A percentile compares a stretch with the other conserved stretches of the same genome.
Evolutionary conservation across 2,329 filamentous ascomycete species (phyloP).

Genomic region (Aspergillus sp.): DNA sequence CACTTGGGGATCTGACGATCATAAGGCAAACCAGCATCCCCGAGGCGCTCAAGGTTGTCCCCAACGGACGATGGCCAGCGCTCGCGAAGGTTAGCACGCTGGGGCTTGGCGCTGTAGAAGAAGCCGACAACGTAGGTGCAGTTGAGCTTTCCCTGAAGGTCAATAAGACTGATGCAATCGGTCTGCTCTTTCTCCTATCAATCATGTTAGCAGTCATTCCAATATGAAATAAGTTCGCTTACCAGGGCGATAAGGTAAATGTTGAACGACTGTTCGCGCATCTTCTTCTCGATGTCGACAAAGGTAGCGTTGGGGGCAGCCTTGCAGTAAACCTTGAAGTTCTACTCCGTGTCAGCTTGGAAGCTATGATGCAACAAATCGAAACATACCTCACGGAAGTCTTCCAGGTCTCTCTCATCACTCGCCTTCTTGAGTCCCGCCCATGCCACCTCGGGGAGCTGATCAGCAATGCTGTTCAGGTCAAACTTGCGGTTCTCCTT

Average conservation of each 20-base stretch:
- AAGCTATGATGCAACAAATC: too few species aligned
- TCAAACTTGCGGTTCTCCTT: slow-evolving; percentile 47
- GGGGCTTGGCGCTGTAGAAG: slow-evolving; percentile 48
- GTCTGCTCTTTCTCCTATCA: slow-evolving; percentile 41
- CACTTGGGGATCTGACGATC: slow-evolving; percentile 54
- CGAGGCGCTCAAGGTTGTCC: slow-evolving; percentile 53
- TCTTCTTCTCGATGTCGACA: slow-evolving; percentile 50
- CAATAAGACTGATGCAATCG: slow-evolving; percentile 50
- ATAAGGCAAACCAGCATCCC: slow-evolving; percentile 51
- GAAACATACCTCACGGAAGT: slow-evolving; percentile 47
- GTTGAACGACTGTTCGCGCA: slow-evolving; percentile 49
- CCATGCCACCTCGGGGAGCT: slow-evolving; percentile 53
- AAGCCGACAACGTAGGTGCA: slow-evolving; percentile 53
- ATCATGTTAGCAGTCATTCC: neutral
- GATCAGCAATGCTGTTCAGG: slow-evolving; percentile 45
- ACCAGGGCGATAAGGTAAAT: slow-evolving; percentile 55
- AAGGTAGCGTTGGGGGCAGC: slow-evolving; percentile 47
- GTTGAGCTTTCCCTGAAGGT: slow-evolving; percentile 53
- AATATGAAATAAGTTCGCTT: slow-evolving; percentile 6
- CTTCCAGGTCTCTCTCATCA: slow-evolving; percentile 49
- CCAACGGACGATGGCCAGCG: slow-evolving; percentile 52
- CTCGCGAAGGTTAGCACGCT: slow-evolving; percentile 45
- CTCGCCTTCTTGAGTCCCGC: slow-evolving; percentile 49
- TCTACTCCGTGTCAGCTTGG: slow-evolving; percentile 28
- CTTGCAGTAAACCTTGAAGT: slow-evolving; percentile 53